Base-by-base conservation (phyloP, 2,329 filamentous ascomycete species). In the Zasmidium cellare region DNA sequence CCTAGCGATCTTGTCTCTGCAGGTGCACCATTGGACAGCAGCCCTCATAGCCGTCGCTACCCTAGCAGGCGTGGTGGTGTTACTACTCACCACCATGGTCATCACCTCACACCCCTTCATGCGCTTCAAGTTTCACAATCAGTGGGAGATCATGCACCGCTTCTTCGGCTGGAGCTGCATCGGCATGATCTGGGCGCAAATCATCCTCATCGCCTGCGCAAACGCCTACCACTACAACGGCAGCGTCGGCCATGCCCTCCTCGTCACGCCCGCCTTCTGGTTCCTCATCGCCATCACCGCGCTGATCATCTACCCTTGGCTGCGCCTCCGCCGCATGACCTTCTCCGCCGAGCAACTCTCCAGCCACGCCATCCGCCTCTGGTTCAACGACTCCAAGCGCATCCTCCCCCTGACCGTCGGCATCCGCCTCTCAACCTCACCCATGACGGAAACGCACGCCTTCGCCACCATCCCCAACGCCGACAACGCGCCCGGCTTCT, bases 401-500 rank as follows among this genome's bases (percentile, higher is more conserved):
- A 79, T 16, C 28, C 82, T 53, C 79, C 81, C 57, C 80, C 84
- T 61, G 22, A 71, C 69, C 58, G 57, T 62, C 20, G 71, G 67
- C 24, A 61, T 62, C 16, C 58, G 57, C n/a, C 51, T 71, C 3
- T 58, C 66, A 18, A 47, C 48, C 46, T 63, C 63, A n/a, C 69
- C 69, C 2, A 49, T 69, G 41, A 74, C 81, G 9, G 89, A 92
- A 73, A 90, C 87, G 80, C 89, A 92, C 74, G 84, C 86, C 0
- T 92, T 92, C 69, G 89, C 89, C 46, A 87, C 87, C 1, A 89
- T 92, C 59, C 85, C 88, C 1, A 81, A 84, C 58, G 79, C 82
- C 2, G 70, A 76, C 54, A 66, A 78, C 38, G 45, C 56, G 12
- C 76, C 76, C 53, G 86, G 84, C 14, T 90, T 87, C 74, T 90